phyloP scores from a whole-genome alignment of 768 basidiomycete species.

The Podaxis rugospora region DNA sequence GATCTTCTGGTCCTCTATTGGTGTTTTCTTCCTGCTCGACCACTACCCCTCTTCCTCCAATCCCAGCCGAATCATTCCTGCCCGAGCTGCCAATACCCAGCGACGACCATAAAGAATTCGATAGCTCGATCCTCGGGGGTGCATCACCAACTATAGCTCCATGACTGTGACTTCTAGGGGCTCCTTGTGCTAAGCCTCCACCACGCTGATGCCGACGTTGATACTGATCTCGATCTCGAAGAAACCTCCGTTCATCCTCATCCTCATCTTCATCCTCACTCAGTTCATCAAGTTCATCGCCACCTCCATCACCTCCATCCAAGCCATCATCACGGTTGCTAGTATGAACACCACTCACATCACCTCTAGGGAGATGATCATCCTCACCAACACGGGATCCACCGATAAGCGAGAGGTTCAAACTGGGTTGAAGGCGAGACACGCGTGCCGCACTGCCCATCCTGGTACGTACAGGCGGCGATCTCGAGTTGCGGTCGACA shows the following conservation, averaged over 20 bases:
- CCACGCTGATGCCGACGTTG: background rate
- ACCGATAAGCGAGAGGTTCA: background rate
- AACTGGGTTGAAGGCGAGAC: background rate
- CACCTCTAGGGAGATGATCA: background rate
- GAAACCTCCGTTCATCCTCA: background rate
- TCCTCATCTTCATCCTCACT: background rate
- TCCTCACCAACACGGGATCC: background rate
- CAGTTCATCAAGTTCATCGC: background rate
- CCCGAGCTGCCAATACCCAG: background rate
- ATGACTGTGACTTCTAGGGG: background rate
- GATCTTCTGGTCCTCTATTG: background rate
- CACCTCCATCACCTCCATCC: constrained; percentile 1
- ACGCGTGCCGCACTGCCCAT: background rate
- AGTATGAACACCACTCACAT: no score
- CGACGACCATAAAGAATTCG: constrained; percentile 5
- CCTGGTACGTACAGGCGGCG: background rate
- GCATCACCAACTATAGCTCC: background rate
- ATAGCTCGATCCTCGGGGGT: constrained; percentile 4
- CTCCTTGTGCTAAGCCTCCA: background rate
- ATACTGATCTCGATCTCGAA: background rate
- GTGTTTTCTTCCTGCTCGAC: background rate
- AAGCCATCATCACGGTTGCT: background rate
- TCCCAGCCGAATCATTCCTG: background rate
- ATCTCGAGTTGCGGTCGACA: background rate
- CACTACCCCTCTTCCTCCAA: background rate